Conservation (phyloP, 139 green algal genomes). For the Coelastrella sp. region DNA sequence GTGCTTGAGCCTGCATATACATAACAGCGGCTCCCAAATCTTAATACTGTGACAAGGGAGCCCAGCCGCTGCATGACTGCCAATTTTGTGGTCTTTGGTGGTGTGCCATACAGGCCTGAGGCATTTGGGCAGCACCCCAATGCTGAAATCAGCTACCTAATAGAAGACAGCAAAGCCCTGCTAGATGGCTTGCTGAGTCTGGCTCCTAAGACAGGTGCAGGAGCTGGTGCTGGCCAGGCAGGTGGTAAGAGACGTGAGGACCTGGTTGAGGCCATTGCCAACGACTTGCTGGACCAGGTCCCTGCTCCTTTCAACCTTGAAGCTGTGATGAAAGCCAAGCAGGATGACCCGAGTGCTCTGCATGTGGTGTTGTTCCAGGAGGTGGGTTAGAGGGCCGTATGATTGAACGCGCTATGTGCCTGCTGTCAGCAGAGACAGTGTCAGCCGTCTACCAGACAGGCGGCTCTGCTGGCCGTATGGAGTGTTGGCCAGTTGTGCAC, state of each 20-base stretch:
- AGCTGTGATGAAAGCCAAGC: slow-evolving; percentile 82
- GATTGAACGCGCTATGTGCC: background rate
- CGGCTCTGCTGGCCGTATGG: too few species aligned
- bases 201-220: slow-evolving; percentile 64
- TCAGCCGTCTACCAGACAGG: too few species aligned
- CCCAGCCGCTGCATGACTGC: too few species aligned
- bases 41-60: too few species aligned
- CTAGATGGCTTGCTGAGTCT: slow-evolving; percentile 79
- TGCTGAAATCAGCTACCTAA: slow-evolving; percentile 91
- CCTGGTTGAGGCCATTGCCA: slow-evolving; percentile 74
- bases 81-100: too few species aligned
- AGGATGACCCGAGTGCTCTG: slow-evolving; percentile 81
- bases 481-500: too few species aligned
- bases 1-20: too few species aligned
- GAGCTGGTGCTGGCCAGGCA: background rate
- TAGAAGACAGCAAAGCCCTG: slow-evolving; percentile 82
- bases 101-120: slow-evolving; percentile 67
- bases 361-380: slow-evolving; percentile 91
- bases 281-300: slow-evolving; percentile 78
- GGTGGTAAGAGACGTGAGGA: slow-evolving; percentile 62
- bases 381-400: background rate
- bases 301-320: slow-evolving; percentile 84
- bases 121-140: slow-evolving; percentile 93
- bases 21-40: too few species aligned
- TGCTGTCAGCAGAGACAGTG: too few species aligned